Evolutionary conservation across 2,329 filamentous ascomycete genomes (phyloP), one percentile per base, ranked within the genome.

Genomic region (Apiospora malaysiana): DNA sequence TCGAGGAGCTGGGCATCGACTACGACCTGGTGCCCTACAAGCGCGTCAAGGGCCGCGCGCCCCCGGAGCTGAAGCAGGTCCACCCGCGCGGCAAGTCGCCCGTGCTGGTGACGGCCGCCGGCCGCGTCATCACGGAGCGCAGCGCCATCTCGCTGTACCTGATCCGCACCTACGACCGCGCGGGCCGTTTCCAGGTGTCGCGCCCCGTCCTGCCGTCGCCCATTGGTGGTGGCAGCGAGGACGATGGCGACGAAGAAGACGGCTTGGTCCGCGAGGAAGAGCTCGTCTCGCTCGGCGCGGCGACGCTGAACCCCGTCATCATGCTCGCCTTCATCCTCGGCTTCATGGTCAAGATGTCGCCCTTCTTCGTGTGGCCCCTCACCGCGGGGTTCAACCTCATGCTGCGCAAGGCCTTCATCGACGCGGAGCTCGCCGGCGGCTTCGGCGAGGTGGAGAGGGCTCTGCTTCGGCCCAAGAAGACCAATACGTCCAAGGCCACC

Each of bases 31-130:
- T 73, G 12, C 65, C 72, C 10, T 71, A 74, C 70, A 23, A 70
- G 9, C 74, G 74, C 40, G 23, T 71, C 2, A 46, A 70, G 7
- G 27, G 42, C 42, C 71, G 71, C 14, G 45, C 75, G 10, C 72
- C 74, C 6, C 45, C 69, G 0, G 66, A 69, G 10, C 70, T 75
- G 2, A 66, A 69, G 21, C 72, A 72, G 9, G 65, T 71, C 32
- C 72, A 76, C 51, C 72, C 74, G 2, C 59, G 72, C 23, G 75
- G 75, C 71, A 74, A 73, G 43, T 73, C 75, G 43, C 75, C 75
- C 16, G 69, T 69, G 59, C 73, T 75, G 2, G 70, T 75, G 59
- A 75, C 73, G 70, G 65, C 70, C 4, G 40, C 56, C 5, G 74
- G 75, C 10, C 72, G 74, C 67, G 70, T 72, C 32, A 69, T 74